phyloP scores from a whole-genome alignment of 371 early-diverging fungal species.

The Massospora cicadina region DNA sequence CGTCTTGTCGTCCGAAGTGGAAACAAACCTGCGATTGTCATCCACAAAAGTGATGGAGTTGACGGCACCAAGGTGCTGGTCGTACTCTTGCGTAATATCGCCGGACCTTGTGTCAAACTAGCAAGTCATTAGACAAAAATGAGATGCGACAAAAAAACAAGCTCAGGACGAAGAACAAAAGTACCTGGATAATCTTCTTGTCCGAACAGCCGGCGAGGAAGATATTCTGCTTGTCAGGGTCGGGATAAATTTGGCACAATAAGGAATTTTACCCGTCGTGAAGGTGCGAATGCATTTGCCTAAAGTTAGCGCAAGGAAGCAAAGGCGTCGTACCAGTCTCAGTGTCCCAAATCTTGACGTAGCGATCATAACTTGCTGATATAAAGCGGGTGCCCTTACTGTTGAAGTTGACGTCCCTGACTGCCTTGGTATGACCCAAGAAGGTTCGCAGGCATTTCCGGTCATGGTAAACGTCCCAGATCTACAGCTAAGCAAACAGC shows the following conservation, averaged over 20 bases:
- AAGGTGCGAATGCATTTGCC: constrained; percentile 67
- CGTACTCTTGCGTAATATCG: constrained; percentile 81
- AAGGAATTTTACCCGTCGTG: constrained; percentile 62
- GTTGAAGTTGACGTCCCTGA: constrained; percentile 80
- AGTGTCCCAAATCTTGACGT: constrained; percentile 91
- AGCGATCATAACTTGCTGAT: constrained; percentile 78
- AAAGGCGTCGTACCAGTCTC: constrained; percentile 62
- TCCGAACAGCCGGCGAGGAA: constrained; percentile 86
- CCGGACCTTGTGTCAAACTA: constrained; percentile 68
- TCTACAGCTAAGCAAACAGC: constrained; percentile 18
- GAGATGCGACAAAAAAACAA: background rate
- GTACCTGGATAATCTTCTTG: constrained; percentile 67
- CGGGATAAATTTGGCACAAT: constrained; percentile 83
- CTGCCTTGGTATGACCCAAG: constrained; percentile 81
- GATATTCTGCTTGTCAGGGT: constrained; percentile 55
- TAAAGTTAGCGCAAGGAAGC: constrained; percentile 11
- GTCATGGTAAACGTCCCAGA: constrained; percentile 89
- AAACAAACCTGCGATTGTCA: constrained; percentile 81
- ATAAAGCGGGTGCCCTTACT: constrained; percentile 72
- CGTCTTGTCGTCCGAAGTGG: constrained; percentile 92
- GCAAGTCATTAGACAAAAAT: constrained; percentile 7
- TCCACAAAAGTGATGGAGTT: constrained; percentile 94
- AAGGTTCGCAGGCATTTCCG: constrained; percentile 66
- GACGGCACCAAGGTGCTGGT: constrained; percentile 89
- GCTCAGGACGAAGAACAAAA: too few species aligned